Base-by-base conservation (phyloP, 148 eudicot species). In the Amaranthus palmeri region DNA sequence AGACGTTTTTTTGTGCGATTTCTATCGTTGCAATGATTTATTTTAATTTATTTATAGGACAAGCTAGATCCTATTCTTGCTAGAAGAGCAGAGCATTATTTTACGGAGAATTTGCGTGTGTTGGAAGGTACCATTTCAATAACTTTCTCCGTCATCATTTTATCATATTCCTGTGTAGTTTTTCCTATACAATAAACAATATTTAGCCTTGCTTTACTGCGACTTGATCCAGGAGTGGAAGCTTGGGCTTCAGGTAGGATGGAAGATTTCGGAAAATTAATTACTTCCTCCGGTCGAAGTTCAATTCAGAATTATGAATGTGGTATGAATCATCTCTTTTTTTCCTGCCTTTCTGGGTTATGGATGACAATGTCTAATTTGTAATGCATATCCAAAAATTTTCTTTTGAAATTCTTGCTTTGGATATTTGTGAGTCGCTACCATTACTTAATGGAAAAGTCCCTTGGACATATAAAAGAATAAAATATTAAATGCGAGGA, bases 71-170 rank as follows among this genome's bases (percentile, higher is more conserved):
- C 93, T 57, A 61, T 76, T 81, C 92, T 92, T 64, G 89, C 89
- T 48, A 88, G 84, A 76, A 88, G 99, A 81, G 99, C 97, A 45
- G 97, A 92, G 81, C 99, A 95, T 74, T 95, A 91, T 74, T 95
- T 95, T 82, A 86, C 96, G 10, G 99, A 95, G 83, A 95, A 90
- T 72, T 74, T 53, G 72, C 93, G 97, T 18, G 99, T 95, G 13
- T 61, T 72, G 48, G 75, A 92, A 84, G 99, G 97, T 92, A 69
- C 54, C 48, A 8, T 48, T 77, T 59, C 18, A 14, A 55, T 15
- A 18, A 15, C 40, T 58, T 62, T 59, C 69, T 68, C 69, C 49
- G 14, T 53, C 64, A 14, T 18, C 41, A 73, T 25, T 72, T 53
- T 64, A 73, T 15, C 54, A 25, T 5, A 25, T 69, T 5, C 6